Evolutionary conservation across 352 stramenopile genomes (phyloP), one percentile per base, ranked within the genome.

Genomic region (Pythium oligandrum): DNA sequence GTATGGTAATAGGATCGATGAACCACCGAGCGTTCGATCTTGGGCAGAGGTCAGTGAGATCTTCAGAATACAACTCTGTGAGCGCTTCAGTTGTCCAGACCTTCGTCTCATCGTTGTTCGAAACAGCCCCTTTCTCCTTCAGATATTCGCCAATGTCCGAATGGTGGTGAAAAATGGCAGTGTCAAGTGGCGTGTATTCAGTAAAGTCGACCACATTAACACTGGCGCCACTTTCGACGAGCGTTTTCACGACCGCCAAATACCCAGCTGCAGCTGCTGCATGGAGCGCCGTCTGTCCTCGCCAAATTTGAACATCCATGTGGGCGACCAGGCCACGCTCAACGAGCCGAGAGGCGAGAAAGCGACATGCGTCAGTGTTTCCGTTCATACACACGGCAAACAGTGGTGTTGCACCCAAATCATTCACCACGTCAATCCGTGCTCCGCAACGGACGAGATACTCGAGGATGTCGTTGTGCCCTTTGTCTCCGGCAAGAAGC

Each of bases 81-180:
- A 53, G 48, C 8, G 43, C 33, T 26, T 36, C 36, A 53, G 44
- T 40, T 3, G 34, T 36, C 26, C 12, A 11, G 35, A 33, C 5
- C n/a, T 34, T 12, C 48, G 36, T 45, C 1, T 40, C 26, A 45
- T 53, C 48, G 32, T 53, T 37, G 33, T 53, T 42, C 32, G n/a
- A 45, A 12, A 42, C 38, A 42, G 38, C 38, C n/a, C n/a, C n/a
- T n/a, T n/a, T n/a, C n/a, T n/a, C n/a, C n/a, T n/a, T n/a, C n/a
- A n/a, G n/a, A n/a, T n/a, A n/a, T n/a, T n/a, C n/a, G n/a, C n/a
- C n/a, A n/a, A n/a, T n/a, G n/a, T n/a, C n/a, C n/a, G n/a, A n/a
- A n/a, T n/a, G n/a, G n/a, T n/a, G n/a, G n/a, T n/a, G n/a, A n/a
- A n/a, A n/a, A n/a, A n/a, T n/a, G n/a, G n/a, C n/a, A n/a, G n/a